Conservation (phyloP, 352 stramenopile species). For the Pythium biforme region DNA sequence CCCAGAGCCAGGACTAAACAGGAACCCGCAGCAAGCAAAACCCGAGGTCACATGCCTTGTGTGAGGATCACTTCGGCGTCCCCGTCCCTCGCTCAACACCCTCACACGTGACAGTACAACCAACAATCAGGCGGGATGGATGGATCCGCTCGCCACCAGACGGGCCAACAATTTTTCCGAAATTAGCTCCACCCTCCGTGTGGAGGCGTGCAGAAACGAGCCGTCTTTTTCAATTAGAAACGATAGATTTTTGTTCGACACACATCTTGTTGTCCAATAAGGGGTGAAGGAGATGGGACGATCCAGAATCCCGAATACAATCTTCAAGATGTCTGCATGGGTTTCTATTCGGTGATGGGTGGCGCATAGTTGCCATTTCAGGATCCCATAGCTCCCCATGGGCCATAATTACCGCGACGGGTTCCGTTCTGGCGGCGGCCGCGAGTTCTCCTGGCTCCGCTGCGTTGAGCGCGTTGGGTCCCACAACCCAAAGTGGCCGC, state of each 20-base stretch:
- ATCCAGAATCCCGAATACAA: not conserved
- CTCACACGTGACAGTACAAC: not conserved
- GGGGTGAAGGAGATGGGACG: not conserved
- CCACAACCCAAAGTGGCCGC: conserved; percentile 20
- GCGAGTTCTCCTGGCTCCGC: conserved; percentile 19
- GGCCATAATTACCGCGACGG: conserved; percentile 1
- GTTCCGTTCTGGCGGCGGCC: conserved; percentile 22
- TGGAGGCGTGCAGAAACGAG: not conserved
- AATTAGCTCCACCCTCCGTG: not conserved
- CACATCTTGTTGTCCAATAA: not conserved
- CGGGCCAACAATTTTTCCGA: conserved; percentile 16
- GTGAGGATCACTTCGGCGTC: not conserved
- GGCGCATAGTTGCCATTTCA: not conserved
- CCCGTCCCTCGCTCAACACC: not conserved
- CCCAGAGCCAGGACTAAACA: conserved; percentile 1
- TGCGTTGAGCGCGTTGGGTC: not conserved
- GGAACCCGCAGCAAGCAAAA: not conserved
- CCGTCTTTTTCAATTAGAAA: conserved; percentile 21
- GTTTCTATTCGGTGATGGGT: conserved; percentile 23
- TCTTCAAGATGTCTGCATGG: conserved; percentile 23
- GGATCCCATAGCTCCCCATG: not conserved
- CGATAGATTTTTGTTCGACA: conserved; percentile 8
- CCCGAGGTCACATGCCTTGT: not conserved
- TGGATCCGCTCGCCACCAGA: conserved; percentile 25
- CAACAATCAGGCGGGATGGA: conserved; percentile 2